A percentile compares a stretch with the other conserved stretches of the same genome.
These are phyloP conservation scores for Aspergillus sp. DNA, from an alignment of 2,329 filamentous ascomycete species.

Conservation along the genomic window DNA sequence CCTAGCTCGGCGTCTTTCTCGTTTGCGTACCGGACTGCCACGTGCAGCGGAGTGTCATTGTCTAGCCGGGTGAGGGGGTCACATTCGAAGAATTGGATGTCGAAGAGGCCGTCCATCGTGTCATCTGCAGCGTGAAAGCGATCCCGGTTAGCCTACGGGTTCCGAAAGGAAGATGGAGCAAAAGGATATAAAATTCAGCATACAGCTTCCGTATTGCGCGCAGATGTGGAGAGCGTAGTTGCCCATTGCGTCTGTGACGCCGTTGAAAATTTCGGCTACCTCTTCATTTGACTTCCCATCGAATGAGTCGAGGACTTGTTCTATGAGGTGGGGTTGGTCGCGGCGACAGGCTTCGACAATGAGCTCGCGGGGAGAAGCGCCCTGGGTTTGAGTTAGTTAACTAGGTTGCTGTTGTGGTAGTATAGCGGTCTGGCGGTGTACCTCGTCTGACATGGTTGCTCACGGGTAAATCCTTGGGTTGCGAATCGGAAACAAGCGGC, in stretches of 20 bases:
- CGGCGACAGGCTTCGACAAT: constrained; percentile 90
- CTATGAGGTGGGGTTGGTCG: constrained; percentile 84
- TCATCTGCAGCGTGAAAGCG: constrained; percentile 35
- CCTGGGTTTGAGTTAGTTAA: constrained; percentile 50
- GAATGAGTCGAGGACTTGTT: constrained; percentile 66
- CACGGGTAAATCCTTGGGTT: not conserved
- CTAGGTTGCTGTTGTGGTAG: constrained; percentile 7
- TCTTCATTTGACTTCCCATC: constrained; percentile 60
- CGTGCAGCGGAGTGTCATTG: constrained; percentile 48
- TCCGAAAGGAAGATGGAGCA: not conserved
- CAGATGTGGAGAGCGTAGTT: constrained; percentile 89
- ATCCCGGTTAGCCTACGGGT: not conserved
- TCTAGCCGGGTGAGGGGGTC: constrained; percentile 48
- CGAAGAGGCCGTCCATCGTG: constrained; percentile 48
- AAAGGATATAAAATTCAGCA: constrained; percentile 34
- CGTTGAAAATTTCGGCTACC: constrained; percentile 78
- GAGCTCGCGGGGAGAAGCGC: constrained; percentile 79
- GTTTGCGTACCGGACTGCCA: constrained; percentile 47
- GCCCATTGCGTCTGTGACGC: constrained; percentile 79
- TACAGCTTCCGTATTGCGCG: constrained; percentile 81
- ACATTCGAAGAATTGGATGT: constrained; percentile 50
- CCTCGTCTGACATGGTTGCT: constrained; percentile 45
- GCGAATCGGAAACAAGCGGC: not conserved
- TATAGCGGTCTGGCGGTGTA: constrained; percentile 20
- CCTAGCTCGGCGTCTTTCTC: constrained; percentile 47